Base-by-base conservation (phyloP, 441 rosid genomes). In the Kokia cookei region DNA sequence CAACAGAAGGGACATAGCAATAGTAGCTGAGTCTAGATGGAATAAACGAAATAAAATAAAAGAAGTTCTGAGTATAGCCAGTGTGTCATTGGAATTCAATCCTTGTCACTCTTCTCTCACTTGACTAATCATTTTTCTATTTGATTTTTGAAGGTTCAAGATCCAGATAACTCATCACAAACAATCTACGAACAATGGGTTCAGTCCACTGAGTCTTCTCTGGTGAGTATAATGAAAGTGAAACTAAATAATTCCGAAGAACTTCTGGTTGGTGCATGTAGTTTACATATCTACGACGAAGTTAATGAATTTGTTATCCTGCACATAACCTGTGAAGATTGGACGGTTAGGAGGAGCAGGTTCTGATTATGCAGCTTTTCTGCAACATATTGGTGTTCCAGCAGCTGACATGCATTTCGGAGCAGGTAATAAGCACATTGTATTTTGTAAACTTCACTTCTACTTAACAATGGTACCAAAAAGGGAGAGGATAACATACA, bases 321-420 rank as follows among this genome's bases (percentile, higher is more conserved):
- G 29, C 22, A 14, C 61, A 65, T 69, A 62, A 77, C 57, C 62
- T 47, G 43, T 77, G 76, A 82, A 92, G 97, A 81, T 90, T 40
- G 90, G 81, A 11, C 85, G 98, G 81, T 53, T 92, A 77, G 97
- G 96, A 42, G 95, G 85, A 0, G 81, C 76, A 37, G 91, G 93
- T 71, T 89, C 98, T n/a, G 98, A 94, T 76, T 89, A 84, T 63
- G 91, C 92, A 72, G 83, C 97, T 74, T 92, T 94, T 77, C 87
- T 94, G 57, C 97, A 92, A 75, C 97, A 94, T 78, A 78, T 87
- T 24, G 97, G 98, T 22, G 79, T 92, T 82, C 87, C 97, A 72
- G 88, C 90, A 32, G 77, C 79, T 13, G 92, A 91, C 78, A 42
- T 92, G 75, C 72, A 8, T 57, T 92, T 79, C 29, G 97, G 93